Percentiles rank a stretch among this genome's conserved stretches.
phyloP scores from a whole-genome alignment of 805 yeast genomes.

The Kluyveromyces wickerhamii region DNA sequence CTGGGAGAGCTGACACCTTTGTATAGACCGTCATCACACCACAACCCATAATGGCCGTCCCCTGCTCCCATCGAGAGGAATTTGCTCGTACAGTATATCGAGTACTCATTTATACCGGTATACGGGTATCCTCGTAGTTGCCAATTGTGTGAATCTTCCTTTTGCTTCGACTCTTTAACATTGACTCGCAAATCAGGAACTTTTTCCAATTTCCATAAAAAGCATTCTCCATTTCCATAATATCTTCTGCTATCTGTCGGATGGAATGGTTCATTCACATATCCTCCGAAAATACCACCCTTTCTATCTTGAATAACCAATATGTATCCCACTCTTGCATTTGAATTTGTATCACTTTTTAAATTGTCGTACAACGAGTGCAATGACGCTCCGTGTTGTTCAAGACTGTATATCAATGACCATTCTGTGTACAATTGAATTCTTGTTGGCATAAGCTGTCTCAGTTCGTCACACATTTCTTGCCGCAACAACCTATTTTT shows the following conservation, averaged over 20 bases:
- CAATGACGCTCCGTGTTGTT: slow-evolving; percentile 86
- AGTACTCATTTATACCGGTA: slow-evolving; percentile 81
- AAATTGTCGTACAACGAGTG: slow-evolving; percentile 62
- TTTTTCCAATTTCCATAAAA: slow-evolving; percentile 71
- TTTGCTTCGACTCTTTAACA: slow-evolving; percentile 7
- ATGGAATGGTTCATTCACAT: slow-evolving; percentile 60
- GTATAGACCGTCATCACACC: slow-evolving; percentile 68
- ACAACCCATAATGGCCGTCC: slow-evolving; percentile 85
- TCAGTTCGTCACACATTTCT: slow-evolving; percentile 66
- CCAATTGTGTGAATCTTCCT: slow-evolving; percentile 19
- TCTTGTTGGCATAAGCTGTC: slow-evolving; percentile 68
- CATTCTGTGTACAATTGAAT: slow-evolving; percentile 71
- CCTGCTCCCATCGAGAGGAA: slow-evolving; percentile 87
- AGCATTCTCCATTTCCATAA: slow-evolving; percentile 94
- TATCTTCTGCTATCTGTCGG: slow-evolving; percentile 67
- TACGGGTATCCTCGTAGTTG: slow-evolving; percentile 76
- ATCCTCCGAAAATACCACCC: slow-evolving; percentile 69
- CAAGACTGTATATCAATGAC: slow-evolving; percentile 74
- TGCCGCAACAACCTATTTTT: slow-evolving; percentile 47
- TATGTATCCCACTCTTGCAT: slow-evolving; percentile 59
- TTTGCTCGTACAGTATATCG: slow-evolving; percentile 69
- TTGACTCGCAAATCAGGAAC: slow-evolving; percentile 21
- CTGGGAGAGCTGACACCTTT: slow-evolving; percentile 75
- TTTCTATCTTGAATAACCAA: slow-evolving; percentile 60
- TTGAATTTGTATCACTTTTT: slow-evolving; percentile 37